Percentiles rank a stretch among this genome's conserved stretches.
These are phyloP conservation scores for Puccinellia tenuiflora DNA, from an alignment of 176 grass and related monocot species.

Conservation along the genomic window DNA sequence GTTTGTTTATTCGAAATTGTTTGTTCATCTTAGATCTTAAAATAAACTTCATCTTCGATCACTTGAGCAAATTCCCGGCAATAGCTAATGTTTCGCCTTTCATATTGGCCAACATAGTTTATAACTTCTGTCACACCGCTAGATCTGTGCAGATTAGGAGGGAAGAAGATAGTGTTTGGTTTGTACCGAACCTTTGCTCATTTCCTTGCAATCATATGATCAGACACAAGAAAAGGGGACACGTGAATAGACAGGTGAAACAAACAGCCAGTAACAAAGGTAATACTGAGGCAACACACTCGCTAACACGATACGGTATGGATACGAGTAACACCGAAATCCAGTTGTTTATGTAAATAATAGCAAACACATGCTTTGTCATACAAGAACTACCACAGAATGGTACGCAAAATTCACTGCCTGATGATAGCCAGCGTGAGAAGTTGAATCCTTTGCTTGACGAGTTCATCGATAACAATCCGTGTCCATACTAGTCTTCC, in stretches of 20 bases:
- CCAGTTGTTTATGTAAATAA: neutral
- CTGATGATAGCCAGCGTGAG: neutral
- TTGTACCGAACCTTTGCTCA: no score
- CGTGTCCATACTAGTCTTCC: conserved; percentile 8
- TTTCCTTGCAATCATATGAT: no score
- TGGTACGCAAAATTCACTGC: neutral
- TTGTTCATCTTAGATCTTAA: neutral
- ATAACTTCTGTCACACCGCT: no score
- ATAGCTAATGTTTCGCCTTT: no score
- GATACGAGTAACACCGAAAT: neutral
- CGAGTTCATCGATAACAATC: neutral
- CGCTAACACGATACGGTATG: neutral
- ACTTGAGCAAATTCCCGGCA: no score
- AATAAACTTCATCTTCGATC: no score
- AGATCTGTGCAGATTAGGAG: neutral
- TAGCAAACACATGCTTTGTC: conserved; percentile 5
- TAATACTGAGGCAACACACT: neutral
- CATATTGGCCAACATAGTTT: no score
- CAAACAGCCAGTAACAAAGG: neutral
- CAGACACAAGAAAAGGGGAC: no score
- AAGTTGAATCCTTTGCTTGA: neutral
- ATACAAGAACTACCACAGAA: conserved; percentile 21
- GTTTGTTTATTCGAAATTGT: neutral
- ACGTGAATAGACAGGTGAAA: neutral
- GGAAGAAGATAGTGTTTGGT: no score